Evolutionary conservation across 2,329 filamentous ascomycete species (phyloP).

Genomic region (Hypoxylon sp.): DNA sequence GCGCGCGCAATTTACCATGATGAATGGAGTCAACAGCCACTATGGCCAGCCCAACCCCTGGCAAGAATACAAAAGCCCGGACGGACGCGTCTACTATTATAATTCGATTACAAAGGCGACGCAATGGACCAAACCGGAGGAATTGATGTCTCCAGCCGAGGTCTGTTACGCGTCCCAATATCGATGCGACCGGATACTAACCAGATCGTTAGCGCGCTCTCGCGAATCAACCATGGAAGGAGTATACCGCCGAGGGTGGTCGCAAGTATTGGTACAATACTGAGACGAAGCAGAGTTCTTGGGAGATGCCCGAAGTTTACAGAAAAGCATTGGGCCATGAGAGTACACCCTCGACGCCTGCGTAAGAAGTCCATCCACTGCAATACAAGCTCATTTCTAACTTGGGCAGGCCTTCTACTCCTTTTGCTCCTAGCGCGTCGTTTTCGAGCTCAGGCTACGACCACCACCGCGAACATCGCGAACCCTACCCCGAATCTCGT

Average conservation of each 20-base stretch:
- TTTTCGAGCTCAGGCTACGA: slow-evolving; percentile 55
- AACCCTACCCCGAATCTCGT: slow-evolving; percentile 65
- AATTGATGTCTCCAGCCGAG: slow-evolving; percentile 86
- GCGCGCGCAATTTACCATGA: slow-evolving; percentile 51
- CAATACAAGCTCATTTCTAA: slow-evolving; percentile 13
- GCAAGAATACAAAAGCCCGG: slow-evolving; percentile 84
- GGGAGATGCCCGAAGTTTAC: slow-evolving; percentile 91
- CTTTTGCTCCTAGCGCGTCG: slow-evolving; percentile 59
- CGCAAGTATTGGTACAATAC: slow-evolving; percentile 96
- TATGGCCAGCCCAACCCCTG: slow-evolving; percentile 70
- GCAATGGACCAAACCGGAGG: slow-evolving; percentile 93
- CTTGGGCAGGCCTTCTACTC: slow-evolving; percentile 52
- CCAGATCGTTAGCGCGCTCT: slow-evolving; percentile 74
- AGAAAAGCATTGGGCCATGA: slow-evolving; percentile 77
- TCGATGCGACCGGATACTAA: slow-evolving; percentile 38
- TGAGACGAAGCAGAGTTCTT: slow-evolving; percentile 90
- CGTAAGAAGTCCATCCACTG: slow-evolving; percentile 50
- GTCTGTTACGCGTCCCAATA: slow-evolving; percentile 59
- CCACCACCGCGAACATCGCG: slow-evolving; percentile 52
- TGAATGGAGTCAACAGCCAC: slow-evolving; percentile 69
- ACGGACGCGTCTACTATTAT: slow-evolving; percentile 92
- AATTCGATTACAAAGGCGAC: slow-evolving; percentile 87
- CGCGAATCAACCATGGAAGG: slow-evolving; percentile 88
- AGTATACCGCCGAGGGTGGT: slow-evolving; percentile 88
- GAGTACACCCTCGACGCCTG: slow-evolving; percentile 58